These are phyloP conservation scores for Gentiana macrophylla DNA, from an alignment of 257 asterid genomes.

Conservation along the genomic window DNA sequence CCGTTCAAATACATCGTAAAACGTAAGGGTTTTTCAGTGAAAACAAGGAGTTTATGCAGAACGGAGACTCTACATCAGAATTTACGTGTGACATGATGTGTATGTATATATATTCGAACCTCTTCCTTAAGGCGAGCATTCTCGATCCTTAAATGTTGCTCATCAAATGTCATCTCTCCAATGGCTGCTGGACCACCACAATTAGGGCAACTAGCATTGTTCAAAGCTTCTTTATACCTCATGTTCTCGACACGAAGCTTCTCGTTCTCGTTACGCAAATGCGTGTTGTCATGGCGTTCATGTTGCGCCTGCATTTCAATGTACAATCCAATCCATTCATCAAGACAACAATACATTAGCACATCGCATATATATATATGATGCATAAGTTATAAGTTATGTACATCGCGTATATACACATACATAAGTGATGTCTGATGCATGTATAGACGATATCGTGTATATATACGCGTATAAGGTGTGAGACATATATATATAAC, in stretches of 20 bases:
- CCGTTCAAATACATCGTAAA: too few relatives aligned
- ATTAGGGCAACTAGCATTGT: slow-evolving; percentile 58
- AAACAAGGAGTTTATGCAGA: too few relatives aligned
- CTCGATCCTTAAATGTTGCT: slow-evolving; percentile 60
- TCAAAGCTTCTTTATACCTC: slow-evolving; percentile 59
- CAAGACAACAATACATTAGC: not conserved
- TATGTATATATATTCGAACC: slow-evolving; percentile 19
- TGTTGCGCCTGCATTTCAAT: slow-evolving; percentile 43
- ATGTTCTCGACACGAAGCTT: slow-evolving; percentile 59
- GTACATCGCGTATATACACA: too few relatives aligned
- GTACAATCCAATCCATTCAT: not conserved
- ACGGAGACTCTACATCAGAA: too few relatives aligned
- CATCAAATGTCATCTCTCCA: slow-evolving; percentile 78
- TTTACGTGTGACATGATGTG: too few relatives aligned
- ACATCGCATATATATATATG: too few relatives aligned
- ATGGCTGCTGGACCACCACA: slow-evolving; percentile 81
- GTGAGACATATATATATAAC: not conserved
- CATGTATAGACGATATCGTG: not conserved
- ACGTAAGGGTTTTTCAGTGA: too few relatives aligned
- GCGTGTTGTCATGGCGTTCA: slow-evolving; percentile 67
- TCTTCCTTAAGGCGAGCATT: slow-evolving; percentile 69
- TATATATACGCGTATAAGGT: not conserved
- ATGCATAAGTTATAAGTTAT: too few relatives aligned
- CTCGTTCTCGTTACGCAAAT: slow-evolving; percentile 51
- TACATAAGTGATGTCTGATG: too few relatives aligned